Percentiles rank a stretch among this genome's conserved stretches.
Conservation (phyloP, 805 yeast genomes). For the Candida qinlingensis region DNA sequence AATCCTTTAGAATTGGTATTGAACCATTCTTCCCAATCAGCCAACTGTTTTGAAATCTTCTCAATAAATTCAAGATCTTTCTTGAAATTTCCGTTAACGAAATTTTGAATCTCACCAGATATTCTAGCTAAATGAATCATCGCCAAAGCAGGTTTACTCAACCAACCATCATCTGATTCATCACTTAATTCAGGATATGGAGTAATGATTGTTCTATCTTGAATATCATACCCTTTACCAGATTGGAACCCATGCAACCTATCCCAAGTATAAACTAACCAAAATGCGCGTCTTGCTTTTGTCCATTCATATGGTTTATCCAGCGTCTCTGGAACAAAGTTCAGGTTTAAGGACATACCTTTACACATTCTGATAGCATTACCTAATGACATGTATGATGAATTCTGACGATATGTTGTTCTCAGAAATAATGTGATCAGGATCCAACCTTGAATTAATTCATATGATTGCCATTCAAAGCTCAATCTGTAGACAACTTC, state of each 20-base stretch:
- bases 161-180: slow-evolving; percentile 36
- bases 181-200: slow-evolving; percentile 22
- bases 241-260: slow-evolving; percentile 46
- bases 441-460: slow-evolving; percentile 47
- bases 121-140: slow-evolving; percentile 39
- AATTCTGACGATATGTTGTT: slow-evolving; percentile 38
- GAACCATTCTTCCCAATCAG: slow-evolving; percentile 18
- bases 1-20: slow-evolving; percentile 9
- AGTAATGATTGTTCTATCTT: slow-evolving; percentile 33
- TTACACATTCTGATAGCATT: slow-evolving; percentile 38
- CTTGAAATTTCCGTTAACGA: slow-evolving; percentile 3
- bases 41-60: slow-evolving; percentile 13
- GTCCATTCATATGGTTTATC: slow-evolving; percentile 30
- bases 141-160: slow-evolving; percentile 40
- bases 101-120: slow-evolving; percentile 32
- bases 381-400: slow-evolving; percentile 37
- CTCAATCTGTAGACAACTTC: slow-evolving; percentile 34
- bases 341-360: slow-evolving; percentile 39
- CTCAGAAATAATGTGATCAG: slow-evolving; percentile 39
- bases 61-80: slow-evolving; percentile 20
- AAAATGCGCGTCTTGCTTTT: slow-evolving; percentile 48
- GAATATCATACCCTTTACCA: slow-evolving; percentile 38
- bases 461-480: slow-evolving; percentile 49
- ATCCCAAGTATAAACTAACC: slow-evolving; percentile 51
- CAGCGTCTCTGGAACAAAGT: slow-evolving; percentile 23